Evolutionary conservation across 257 asterid genomes (phyloP).

Genomic region (Nicotiana tomentosiformis): DNA sequence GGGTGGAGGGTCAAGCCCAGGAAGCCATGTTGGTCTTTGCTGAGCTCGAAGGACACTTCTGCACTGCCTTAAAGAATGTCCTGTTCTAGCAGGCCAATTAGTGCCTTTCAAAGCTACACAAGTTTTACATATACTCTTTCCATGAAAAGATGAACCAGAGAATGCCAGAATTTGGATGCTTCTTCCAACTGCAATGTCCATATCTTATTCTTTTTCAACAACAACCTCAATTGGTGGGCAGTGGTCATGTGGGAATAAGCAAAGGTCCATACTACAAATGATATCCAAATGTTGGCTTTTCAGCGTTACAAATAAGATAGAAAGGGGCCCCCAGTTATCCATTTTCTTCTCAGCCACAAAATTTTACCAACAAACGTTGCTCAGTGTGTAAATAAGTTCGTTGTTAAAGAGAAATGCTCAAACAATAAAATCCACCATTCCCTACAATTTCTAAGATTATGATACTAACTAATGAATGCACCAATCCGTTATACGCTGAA

Average conservation of each 20-base stretch:
- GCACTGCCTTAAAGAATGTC: constrained; percentile 16
- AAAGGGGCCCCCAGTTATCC: background rate
- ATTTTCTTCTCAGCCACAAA: background rate
- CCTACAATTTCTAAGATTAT: background rate
- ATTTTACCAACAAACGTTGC: too few relatives aligned
- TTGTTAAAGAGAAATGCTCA: background rate
- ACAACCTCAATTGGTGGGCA: background rate
- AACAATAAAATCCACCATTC: background rate
- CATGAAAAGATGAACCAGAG: constrained; percentile 28
- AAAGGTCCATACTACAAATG: background rate
- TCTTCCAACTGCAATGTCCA: constrained; percentile 49
- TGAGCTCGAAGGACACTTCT: constrained; percentile 46
- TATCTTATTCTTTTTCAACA: constrained; percentile 15
- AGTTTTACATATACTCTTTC: constrained; percentile 25
- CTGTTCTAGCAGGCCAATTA: constrained; percentile 24
- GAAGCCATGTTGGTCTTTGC: constrained; percentile 86
- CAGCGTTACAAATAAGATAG: background rate
- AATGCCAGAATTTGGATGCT: constrained; percentile 45
- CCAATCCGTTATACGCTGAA: background rate
- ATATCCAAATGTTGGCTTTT: constrained; percentile 2
- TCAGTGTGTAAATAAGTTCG: background rate
- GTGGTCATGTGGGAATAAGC: background rate
- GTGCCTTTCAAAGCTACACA: constrained; percentile 22
- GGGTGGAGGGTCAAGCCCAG: constrained; percentile 87
- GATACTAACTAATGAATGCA: background rate